A percentile compares a stretch with the other conserved stretches of the same genome.
Conservation (phyloP, 2,329 filamentous ascomycete genomes). For the Beauveria brongniartii region DNA sequence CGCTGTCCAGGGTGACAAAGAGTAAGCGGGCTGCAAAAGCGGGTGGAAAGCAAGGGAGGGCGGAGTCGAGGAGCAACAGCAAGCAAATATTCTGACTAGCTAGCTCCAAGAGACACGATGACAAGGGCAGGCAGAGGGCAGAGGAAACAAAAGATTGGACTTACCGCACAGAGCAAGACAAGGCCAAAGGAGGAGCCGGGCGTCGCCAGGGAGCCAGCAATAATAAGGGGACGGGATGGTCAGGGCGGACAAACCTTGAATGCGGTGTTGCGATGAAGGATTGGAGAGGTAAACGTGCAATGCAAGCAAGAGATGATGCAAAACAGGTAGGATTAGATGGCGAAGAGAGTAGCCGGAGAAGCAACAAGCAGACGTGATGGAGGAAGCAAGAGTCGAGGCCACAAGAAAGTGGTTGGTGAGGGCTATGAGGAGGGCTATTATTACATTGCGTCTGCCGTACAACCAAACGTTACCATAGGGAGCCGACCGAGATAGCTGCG, state of each 20-base stretch:
- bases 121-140: not conserved
- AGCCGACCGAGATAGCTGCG: not conserved
- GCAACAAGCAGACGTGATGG: not conserved
- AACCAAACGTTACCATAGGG: not conserved
- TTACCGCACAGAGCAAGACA: conserved; percentile 8
- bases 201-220: conserved; percentile 1
- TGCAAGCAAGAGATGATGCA: not conserved
- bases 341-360: not conserved
- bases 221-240: not conserved
- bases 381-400: not conserved
- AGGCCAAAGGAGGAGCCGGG: not conserved
- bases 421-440: not conserved
- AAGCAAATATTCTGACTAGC: not conserved
- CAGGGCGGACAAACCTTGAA: conserved; percentile 1
- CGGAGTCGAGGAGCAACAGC: not conserved
- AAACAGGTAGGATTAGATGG: not conserved
- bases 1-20: conserved; percentile 3
- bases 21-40: conserved; percentile 4
- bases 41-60: conserved; percentile 8
- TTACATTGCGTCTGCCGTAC: not conserved
- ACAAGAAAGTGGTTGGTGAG: not conserved
- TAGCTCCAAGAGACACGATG: not conserved
- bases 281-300: not conserved
- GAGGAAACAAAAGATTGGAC: not conserved
- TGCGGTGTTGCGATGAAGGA: not conserved